phyloP scores from a whole-genome alignment of 768 basidiomycete genomes.

The Podaxis mareebaensis region DNA sequence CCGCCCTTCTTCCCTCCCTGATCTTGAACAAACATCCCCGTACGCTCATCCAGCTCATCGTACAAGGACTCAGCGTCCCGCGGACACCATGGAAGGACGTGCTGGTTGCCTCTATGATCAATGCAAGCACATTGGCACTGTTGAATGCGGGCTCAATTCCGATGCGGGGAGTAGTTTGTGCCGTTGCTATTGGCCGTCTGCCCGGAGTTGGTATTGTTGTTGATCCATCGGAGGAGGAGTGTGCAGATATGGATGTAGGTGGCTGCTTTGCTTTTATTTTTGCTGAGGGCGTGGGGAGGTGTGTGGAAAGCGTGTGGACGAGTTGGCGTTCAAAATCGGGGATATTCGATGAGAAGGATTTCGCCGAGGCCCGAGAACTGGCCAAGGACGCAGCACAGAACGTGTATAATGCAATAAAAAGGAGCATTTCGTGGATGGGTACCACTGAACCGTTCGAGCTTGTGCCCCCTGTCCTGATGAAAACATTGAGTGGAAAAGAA shows the following conservation, averaged over 20 bases:
- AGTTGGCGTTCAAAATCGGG: constrained; percentile 45
- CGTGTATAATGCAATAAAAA: constrained; percentile 52
- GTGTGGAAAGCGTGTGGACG: constrained; percentile 49
- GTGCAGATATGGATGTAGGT: constrained; percentile 33
- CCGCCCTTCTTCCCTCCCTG: constrained; percentile 59
- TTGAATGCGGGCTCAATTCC: constrained; percentile 71
- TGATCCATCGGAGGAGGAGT: constrained; percentile 53
- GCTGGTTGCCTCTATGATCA: constrained; percentile 65
- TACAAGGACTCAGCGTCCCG: constrained; percentile 53
- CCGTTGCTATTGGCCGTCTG: constrained; percentile 54
- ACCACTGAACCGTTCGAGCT: constrained; percentile 9
- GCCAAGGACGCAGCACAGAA: constrained; percentile 45
- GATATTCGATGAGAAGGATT: constrained; percentile 39
- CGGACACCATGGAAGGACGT: constrained; percentile 33
- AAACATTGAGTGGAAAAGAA: constrained; percentile 11
- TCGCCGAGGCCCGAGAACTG: constrained; percentile 47
- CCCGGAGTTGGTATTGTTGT: constrained; percentile 39
- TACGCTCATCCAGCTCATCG: constrained; percentile 75
- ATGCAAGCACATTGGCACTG: constrained; percentile 68
- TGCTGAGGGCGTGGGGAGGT: constrained; percentile 26
- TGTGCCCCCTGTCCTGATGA: neutral
- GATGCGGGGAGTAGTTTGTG: constrained; percentile 75
- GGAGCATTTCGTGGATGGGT: constrained; percentile 31
- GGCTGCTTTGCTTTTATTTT: constrained; percentile 77
- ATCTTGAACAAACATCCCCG: constrained; percentile 71